Evolutionary conservation across 2,329 filamentous ascomycete genomes (phyloP), one percentile per base, ranked within the genome.

Genomic region (Phialophora tarda): DNA sequence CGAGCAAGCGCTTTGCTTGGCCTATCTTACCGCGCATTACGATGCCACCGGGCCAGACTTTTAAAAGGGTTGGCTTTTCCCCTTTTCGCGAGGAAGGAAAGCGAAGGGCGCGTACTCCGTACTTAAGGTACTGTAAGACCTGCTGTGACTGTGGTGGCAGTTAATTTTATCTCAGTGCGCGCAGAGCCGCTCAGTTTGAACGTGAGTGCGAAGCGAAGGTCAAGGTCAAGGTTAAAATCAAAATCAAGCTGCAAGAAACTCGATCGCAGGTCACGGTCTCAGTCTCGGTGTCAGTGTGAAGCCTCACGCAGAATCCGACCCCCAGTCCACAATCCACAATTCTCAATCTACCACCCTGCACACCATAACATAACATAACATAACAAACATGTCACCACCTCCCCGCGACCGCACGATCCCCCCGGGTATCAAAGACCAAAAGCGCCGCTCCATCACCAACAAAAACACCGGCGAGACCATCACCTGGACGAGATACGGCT

Each of bases 381-480:
- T 6, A 44, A 44, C 17, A 44, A 51, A 11, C 5, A 51, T 51
- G 21, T 51, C 48, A 32, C 4, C 57, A 2, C 21, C 21, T 12
- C 1, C 32, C 14, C 32, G 32, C 44, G 57, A 66, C 44, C 60
- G 67, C 28, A 62, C 24, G 10, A 54, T 65, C 21, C 69, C 69
- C 2, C 69, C 69, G 3, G 69, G 69, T 1, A 53, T 71, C 44
- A 38, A 24, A 23, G 65, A 71, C 63, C 8, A 51, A 8, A 47
- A 53, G 7, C 54, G 57, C 3, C 68, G 68, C 32, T 65, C 55
- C 1, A 65, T 68, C 26, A 62, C 51, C 41, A 71, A 71, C 61
- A 65, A 67, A 55, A 59, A 61, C 58, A 62, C 54, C 1, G 63
- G 68, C 24, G 69, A 71, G 34, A 62, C 47, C 24, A 57, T 70